Percentiles rank a stretch among this genome's conserved stretches.
These are phyloP conservation scores for Funneliformis caledonium DNA, from an alignment of 371 early-diverging fungal species.

Conservation along the genomic window DNA sequence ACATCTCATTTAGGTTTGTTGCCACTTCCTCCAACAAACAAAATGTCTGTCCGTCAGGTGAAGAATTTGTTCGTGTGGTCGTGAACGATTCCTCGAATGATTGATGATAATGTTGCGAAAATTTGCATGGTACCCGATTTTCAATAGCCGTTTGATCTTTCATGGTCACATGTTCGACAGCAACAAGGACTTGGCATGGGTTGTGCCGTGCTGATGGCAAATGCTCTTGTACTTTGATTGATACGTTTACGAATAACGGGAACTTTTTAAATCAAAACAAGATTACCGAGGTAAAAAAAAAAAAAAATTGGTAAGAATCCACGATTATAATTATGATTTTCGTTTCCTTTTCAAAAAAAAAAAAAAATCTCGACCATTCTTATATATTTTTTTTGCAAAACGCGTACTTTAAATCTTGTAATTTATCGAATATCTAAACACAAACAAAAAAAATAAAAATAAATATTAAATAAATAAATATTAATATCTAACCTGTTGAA, in stretches of 20 bases:
- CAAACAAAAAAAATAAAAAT: neutral
- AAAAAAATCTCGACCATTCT: neutral
- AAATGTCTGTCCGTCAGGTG: conserved; percentile 10
- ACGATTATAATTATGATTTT: conserved; percentile 13
- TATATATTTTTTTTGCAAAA: neutral
- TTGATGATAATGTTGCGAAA: neutral
- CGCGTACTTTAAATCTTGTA: neutral
- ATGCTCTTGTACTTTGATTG: conserved; percentile 10
- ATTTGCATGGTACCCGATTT: neutral
- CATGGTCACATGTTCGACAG: conserved; percentile 24
- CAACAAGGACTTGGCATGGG: conserved; percentile 21
- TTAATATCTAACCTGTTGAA: conserved; percentile 12
- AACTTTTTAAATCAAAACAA: neutral
- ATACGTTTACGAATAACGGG: conserved; percentile 18
- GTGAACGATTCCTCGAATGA: neutral
- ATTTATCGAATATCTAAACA: neutral
- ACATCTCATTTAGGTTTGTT: neutral
- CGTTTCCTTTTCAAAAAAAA: neutral
- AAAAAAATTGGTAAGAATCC: too few species aligned
- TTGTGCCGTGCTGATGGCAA: neutral
- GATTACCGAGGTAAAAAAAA: too few species aligned
- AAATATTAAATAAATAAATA: neutral
- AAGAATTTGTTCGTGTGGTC: neutral
- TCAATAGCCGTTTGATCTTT: neutral
- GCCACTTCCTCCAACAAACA: conserved; percentile 18